Conservation (phyloP, 768 basidiomycete genomes). For the Mycena venus region DNA sequence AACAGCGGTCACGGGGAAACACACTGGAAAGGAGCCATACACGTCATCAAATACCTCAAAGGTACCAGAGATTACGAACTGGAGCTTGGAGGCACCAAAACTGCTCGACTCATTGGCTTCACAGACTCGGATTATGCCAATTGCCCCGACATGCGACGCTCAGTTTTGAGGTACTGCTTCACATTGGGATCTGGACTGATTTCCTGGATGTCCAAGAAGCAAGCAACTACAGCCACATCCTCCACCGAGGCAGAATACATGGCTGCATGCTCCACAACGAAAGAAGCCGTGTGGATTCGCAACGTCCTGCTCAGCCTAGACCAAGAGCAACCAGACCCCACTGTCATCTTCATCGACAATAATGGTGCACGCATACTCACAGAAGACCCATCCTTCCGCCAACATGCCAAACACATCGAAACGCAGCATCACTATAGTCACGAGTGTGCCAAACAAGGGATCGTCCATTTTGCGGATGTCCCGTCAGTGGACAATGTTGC, state of each 20-base stretch:
- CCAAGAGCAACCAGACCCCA: not conserved
- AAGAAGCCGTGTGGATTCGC: no score
- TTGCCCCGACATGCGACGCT: no score
- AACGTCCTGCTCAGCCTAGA: not conserved
- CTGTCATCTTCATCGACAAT: slow-evolving; percentile 5
- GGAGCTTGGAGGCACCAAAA: not conserved
- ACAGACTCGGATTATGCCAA: not conserved
- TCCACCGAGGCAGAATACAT: no score
- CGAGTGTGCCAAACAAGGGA: no score
- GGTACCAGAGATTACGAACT: slow-evolving; percentile 42
- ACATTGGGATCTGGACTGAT: not conserved
- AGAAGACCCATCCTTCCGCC: slow-evolving; percentile 1
- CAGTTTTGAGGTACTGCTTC: not conserved
- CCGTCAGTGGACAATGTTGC: slow-evolving; percentile 46
- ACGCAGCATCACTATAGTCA: no score
- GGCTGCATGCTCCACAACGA: no score
- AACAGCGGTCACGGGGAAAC: no score
- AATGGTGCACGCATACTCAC: not conserved
- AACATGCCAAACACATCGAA: slow-evolving; percentile 15
- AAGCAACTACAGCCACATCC: no score
- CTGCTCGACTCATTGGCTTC: not conserved
- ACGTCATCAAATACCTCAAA: slow-evolving; percentile 51
- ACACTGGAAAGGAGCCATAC: slow-evolving; percentile 55
- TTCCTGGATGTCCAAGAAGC: not conserved
- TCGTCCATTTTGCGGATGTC: slow-evolving; percentile 38